These are phyloP conservation scores for Sideroxylon spinosum DNA, from an alignment of 179 eudicot species.

Conservation along the genomic window DNA sequence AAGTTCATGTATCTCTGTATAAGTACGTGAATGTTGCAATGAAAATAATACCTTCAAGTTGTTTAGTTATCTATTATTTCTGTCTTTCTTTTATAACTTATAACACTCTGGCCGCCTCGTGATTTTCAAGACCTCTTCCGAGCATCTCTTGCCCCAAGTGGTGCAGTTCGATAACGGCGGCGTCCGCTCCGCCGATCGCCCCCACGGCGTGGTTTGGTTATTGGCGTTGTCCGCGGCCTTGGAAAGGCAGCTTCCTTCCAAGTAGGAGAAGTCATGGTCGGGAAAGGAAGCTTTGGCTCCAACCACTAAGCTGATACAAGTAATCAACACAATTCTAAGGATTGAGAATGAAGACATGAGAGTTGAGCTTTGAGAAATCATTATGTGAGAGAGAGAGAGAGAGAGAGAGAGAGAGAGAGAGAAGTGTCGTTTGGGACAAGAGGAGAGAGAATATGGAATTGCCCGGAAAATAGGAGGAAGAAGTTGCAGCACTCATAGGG, in stretches of 20 bases:
- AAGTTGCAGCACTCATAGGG: too few species aligned
- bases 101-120: constrained; percentile 34
- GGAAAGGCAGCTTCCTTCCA: background rate
- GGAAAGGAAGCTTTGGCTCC: constrained; percentile 1
- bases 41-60: too few species aligned
- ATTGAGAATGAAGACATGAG: background rate
- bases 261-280: constrained; percentile 16
- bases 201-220: constrained; percentile 4
- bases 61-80: too few species aligned
- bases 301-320: background rate
- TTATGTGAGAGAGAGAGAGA: background rate
- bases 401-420: background rate
- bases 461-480: too few species aligned
- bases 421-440: background rate
- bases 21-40: too few species aligned
- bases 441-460: too few species aligned
- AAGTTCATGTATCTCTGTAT: too few species aligned
- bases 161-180: background rate
- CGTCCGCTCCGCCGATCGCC: background rate
- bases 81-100: too few species aligned
- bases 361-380: background rate
- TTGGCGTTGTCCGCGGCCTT: background rate
- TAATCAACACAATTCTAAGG: background rate
- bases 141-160: constrained; percentile 22
- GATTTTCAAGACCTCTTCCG: constrained; percentile 29